Base-by-base conservation (phyloP, 1,284 basidiomycete species). In the Trametes pubescens region DNA sequence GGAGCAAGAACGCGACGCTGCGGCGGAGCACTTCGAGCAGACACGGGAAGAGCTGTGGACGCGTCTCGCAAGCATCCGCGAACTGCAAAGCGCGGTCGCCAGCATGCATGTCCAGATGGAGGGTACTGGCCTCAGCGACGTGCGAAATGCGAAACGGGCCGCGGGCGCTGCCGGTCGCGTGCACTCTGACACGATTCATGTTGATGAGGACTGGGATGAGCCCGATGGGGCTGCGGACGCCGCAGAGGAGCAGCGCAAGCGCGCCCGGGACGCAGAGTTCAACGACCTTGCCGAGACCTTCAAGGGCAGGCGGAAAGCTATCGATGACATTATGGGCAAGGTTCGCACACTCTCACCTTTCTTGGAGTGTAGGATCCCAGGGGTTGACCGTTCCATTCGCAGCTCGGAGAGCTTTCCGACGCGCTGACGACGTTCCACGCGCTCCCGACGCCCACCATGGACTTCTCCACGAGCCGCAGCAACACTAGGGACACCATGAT, bases 71-170 rank as follows among this genome's bases (percentile, higher is more conserved):
- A 81, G 81, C 52, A 87, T 92, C 22, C 74, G 90, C 65, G 86
- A 88, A 51, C 75, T 92, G 32, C 90, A 93, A 73, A 86, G 83
- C 59, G 85, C 90, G 66, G 85, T 92, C 40, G 87, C 91, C 6
- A 80, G 77, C 64, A 84, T 90, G 82, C 91, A 92, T 72, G 77
- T 87, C 21, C 84, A 88, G 44, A 90, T 92, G 89, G 91, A 93
- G 73, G 83, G 83, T 43, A 81, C 89, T 38, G 85, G 86, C 3
- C 59, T 69, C 37, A 68, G 55, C 34, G 73, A 75, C 46, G 29
- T 67, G 43, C 67, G 71, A 10, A 69, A 66, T 21, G 51, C 70
- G 1, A 69, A 71, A 51, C 71, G 72, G 10, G 62, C 69, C 0
- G 55, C 70, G 16, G 69, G 65, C 14, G 72, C 63, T 18, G 68